phyloP scores from a whole-genome alignment of 306 rosid genomes.

The Gastrolobium bilobum region DNA sequence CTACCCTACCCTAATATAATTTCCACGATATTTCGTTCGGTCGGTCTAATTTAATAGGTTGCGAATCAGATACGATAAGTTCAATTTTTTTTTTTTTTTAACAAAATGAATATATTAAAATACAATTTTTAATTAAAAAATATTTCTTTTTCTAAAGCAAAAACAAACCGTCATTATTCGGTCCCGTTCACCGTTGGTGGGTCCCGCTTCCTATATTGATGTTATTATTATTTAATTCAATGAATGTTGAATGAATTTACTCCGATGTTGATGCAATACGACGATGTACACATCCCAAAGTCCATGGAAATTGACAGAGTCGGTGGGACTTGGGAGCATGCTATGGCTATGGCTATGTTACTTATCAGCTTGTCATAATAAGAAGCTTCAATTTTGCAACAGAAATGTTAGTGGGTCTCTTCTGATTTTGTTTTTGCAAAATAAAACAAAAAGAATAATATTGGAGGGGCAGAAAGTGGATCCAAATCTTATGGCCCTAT shows the following conservation, averaged over 20 bases:
- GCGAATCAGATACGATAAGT: no score
- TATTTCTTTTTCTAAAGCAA: no score
- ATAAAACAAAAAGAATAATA: background rate
- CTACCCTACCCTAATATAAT: no score
- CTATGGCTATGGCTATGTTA: background rate
- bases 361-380: slow-evolving; percentile 4
- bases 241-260: background rate
- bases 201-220: background rate
- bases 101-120: no score
- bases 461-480: background rate
- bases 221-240: background rate
- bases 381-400: background rate
- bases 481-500: background rate
- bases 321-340: background rate
- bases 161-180: no score
- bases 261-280: background rate
- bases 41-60: no score
- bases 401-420: background rate
- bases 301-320: background rate
- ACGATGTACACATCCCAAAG: background rate
- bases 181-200: background rate
- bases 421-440: background rate
- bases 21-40: no score
- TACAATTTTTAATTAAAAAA: no score
- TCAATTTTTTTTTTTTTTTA: no score